Evolutionary conservation across 495 filamentous ascomycete genomes (phyloP), one percentile per base, ranked within the genome.

Genomic region (Aspergillus leporis): DNA sequence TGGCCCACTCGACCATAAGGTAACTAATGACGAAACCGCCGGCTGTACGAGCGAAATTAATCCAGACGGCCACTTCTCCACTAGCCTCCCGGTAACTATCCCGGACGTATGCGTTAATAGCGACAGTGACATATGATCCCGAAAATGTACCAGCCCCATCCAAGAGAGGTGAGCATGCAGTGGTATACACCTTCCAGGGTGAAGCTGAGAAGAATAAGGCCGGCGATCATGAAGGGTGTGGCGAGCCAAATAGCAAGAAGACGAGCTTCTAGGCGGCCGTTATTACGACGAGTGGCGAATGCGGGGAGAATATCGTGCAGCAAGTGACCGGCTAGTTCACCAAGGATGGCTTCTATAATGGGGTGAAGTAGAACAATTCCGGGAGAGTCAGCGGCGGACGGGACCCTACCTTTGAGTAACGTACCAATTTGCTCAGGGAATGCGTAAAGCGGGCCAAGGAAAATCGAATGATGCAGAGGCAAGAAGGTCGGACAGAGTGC

Each of bases 111-210:
- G 82, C 80, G 55, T 79, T 84, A 21, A 88, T 70, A 0, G 80
- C 82, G 0, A 85, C 82, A 0, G 85, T 89, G 12, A 81, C 78
- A 64, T 80, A 90, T 87, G 64, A 87, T 80, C 0, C 83, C 84
- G 56, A 83, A 81, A 14, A 81, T 78, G 54, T 84, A 83, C 3
- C 81, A 64, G 5, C 77, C 85, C 79, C 78, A 80, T n/a, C 70
- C 77, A n/a, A 87, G 66, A 5, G 78, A 73, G 4, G 78, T 73
- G 9, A 77, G 74, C 76, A 85, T 83, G 65, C 78, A 86, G 61
- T 86, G 83, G 67, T 78, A 84, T 4, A 59, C 62, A 30, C 77
- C 66, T 54, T 83, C 74, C 0, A 87, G 72, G 22, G 76, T 73
- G 61, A 84, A 83, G 22, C 85, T 84, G 32, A 87, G 68, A 2